phyloP scores from a whole-genome alignment of 1,284 basidiomycete genomes.

The Moesziomyces sp. region DNA sequence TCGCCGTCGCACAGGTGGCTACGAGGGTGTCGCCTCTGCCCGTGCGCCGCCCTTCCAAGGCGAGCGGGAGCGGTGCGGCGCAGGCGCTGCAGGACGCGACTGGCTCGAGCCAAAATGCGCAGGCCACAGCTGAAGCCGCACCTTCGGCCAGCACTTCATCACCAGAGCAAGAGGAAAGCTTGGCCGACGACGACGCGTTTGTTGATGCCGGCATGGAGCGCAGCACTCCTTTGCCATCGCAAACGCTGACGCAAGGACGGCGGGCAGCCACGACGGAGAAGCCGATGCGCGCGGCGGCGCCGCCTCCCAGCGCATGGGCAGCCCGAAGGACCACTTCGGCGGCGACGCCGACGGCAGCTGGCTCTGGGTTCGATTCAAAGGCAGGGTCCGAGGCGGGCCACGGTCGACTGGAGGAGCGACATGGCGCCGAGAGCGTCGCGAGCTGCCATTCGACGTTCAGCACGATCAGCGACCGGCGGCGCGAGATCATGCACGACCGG shows the following conservation, averaged over 20 bases:
- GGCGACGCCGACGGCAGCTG: neutral
- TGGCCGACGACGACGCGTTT: too few species aligned
- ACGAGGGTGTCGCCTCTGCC: conserved; percentile 6
- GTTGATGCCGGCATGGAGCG: too few species aligned
- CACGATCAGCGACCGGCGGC: conserved; percentile 41
- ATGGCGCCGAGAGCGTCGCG: conserved; percentile 18
- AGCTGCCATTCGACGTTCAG: conserved; percentile 25
- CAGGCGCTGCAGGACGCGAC: too few species aligned
- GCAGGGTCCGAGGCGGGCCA: conserved; percentile 12
- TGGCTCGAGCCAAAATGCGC: too few species aligned
- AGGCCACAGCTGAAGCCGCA: too few species aligned
- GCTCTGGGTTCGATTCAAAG: neutral
- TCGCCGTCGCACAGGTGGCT: conserved; percentile 2
- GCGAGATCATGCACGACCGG: conserved; percentile 49
- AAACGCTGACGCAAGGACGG: neutral
- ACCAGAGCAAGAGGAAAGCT: too few species aligned
- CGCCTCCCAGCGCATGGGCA: conserved; percentile 25
- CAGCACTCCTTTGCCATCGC: conserved; percentile 3
- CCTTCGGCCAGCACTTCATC: too few species aligned
- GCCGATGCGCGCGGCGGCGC: neutral
- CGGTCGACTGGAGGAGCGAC: conserved; percentile 5
- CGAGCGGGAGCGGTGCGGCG: too few species aligned
- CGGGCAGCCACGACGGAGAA: conserved; percentile 11
- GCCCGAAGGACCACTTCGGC: conserved; percentile 2
- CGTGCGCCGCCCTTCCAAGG: conserved; percentile 5